A percentile compares a stretch with the other conserved stretches of the same genome.
Conservation (phyloP, 768 basidiomycete genomes). For the Mycena maculata region DNA sequence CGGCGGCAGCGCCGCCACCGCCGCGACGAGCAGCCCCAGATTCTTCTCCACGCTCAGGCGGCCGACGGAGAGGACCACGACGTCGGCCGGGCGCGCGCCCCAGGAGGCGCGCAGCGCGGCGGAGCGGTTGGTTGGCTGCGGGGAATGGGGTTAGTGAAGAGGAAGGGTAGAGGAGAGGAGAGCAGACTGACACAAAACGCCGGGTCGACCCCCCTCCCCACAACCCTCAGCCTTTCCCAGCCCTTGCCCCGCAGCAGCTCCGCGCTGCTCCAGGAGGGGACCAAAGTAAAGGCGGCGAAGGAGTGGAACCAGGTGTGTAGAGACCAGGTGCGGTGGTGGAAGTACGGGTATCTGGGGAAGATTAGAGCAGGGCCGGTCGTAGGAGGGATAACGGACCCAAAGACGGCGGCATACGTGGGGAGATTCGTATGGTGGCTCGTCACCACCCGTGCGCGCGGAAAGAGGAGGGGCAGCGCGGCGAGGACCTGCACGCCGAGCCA, state of each 20-base stretch:
- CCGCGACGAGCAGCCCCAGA: constrained; percentile 11
- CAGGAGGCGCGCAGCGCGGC: background rate
- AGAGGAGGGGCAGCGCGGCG: constrained; percentile 51
- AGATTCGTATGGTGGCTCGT: constrained; percentile 34
- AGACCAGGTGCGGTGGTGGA: constrained; percentile 8
- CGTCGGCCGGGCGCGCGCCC: background rate
- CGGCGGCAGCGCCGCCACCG: background rate
- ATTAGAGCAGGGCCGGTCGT: no score
- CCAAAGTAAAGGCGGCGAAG: constrained; percentile 8
- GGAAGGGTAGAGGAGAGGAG: background rate
- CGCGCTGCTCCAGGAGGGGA: constrained; percentile 9
- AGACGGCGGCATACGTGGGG: constrained; percentile 31
- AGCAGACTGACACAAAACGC: constrained; percentile 12
- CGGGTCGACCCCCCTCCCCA: constrained; percentile 7
- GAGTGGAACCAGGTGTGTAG: background rate
- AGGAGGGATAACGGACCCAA: no score
- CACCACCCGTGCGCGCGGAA: constrained; percentile 11
- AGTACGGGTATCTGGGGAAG: constrained; percentile 32
- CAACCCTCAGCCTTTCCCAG: background rate
- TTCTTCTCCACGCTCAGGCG: constrained; percentile 31
- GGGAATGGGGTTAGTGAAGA: background rate
- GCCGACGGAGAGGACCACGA: constrained; percentile 24
- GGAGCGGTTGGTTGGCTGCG: constrained; percentile 4
- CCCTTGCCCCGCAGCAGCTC: background rate
- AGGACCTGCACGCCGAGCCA: constrained; percentile 59